These are phyloP conservation scores for Kondoa malvinella DNA, from an alignment of 768 basidiomycete species.

Conservation along the genomic window DNA sequence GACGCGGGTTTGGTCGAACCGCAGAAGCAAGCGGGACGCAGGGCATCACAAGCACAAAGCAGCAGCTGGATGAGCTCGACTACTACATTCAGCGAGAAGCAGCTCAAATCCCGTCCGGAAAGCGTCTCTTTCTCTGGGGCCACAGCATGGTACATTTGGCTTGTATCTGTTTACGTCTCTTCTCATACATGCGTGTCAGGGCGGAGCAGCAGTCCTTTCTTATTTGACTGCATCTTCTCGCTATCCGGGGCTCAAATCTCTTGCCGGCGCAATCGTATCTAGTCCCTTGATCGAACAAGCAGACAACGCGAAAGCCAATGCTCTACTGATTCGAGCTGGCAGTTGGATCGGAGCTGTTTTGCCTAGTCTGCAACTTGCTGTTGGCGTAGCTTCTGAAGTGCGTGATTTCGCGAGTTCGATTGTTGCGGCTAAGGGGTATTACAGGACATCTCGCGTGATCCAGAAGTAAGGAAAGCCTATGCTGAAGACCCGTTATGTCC, in stretches of 20 bases:
- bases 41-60: conserved; percentile 18
- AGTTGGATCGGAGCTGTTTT: conserved; percentile 6
- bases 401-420: background rate
- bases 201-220: conserved; percentile 9
- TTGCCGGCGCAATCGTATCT: conserved; percentile 12
- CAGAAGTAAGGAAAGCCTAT: conserved; percentile 14
- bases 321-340: conserved; percentile 2
- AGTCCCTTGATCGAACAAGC: conserved; percentile 12
- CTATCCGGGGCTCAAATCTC: background rate
- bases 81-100: conserved; percentile 19
- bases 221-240: background rate
- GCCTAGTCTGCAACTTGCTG: conserved; percentile 12
- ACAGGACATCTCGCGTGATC: conserved; percentile 21
- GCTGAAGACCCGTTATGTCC: conserved; percentile 23
- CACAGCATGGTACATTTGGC: conserved; percentile 10
- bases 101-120: background rate
- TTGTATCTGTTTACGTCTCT: background rate
- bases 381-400: background rate
- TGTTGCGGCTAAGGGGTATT: background rate
- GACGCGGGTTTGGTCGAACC: conserved; percentile 26
- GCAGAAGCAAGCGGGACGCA: conserved; percentile 14
- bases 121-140: conserved; percentile 22
- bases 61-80: conserved; percentile 23
- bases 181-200: background rate
- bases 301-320: background rate